Evolutionary conservation across 352 stramenopile species (phyloP).

Genomic region (Phytophthora ohioensis): DNA sequence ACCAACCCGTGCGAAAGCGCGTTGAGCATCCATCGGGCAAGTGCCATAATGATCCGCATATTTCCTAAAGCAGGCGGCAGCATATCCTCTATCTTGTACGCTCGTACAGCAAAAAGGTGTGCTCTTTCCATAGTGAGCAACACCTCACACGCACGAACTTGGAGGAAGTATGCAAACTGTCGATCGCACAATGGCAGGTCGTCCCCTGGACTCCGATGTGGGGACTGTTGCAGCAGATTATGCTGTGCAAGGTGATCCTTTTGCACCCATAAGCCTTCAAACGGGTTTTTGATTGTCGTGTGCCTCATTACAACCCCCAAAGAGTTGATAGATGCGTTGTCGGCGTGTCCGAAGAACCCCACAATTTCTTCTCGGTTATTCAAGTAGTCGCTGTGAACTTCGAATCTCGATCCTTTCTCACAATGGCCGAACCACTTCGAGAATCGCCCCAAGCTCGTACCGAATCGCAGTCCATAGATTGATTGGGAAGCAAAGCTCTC

Average conservation of each 20-base stretch:
- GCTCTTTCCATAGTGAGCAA: slow-evolving; percentile 67
- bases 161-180: slow-evolving; percentile 85
- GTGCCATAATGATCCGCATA: slow-evolving; percentile 62
- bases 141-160: slow-evolving; percentile 80
- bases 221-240: slow-evolving; percentile 18
- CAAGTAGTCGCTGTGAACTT: slow-evolving; percentile 61
- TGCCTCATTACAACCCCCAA: slow-evolving; percentile 69
- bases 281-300: slow-evolving; percentile 79
- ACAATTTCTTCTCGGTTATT: slow-evolving; percentile 75
- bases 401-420: slow-evolving; percentile 76
- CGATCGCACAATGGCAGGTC: slow-evolving; percentile 61
- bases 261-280: slow-evolving; percentile 82
- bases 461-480: slow-evolving; percentile 72
- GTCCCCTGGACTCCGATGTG: slow-evolving; percentile 18
- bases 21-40: slow-evolving; percentile 79
- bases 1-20: slow-evolving; percentile 73
- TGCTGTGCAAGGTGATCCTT: slow-evolving; percentile 26
- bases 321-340: slow-evolving; percentile 70
- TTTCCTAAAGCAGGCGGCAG: slow-evolving; percentile 36
- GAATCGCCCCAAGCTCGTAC: slow-evolving; percentile 56
- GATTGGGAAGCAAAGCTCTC: slow-evolving; percentile 82
- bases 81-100: slow-evolving; percentile 53
- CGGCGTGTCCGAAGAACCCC: slow-evolving; percentile 70
- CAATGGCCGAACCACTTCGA: slow-evolving; percentile 85
- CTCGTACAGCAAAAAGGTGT: slow-evolving; percentile 59